Conservation (phyloP, 169 alveolate genomes). For the Cryptosporidium canis region DNA sequence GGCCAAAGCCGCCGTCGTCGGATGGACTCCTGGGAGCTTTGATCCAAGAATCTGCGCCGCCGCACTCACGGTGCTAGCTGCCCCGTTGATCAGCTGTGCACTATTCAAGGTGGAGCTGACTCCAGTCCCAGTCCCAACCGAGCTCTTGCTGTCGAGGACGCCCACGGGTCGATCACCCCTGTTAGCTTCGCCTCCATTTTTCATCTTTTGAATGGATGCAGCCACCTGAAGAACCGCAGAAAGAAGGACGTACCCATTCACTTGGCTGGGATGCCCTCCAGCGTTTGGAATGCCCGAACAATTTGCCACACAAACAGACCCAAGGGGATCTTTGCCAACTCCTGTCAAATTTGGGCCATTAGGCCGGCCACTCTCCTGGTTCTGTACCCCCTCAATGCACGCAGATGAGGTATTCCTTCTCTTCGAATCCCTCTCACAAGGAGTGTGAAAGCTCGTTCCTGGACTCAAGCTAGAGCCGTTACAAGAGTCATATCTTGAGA, state of each 20-base stretch:
- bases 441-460: conserved; percentile 31
- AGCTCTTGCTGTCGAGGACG: too few relatives aligned
- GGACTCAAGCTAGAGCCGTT: conserved; percentile 27
- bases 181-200: neutral
- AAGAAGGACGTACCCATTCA: conserved; percentile 32
- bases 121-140: too few relatives aligned
- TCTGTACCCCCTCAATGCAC: neutral
- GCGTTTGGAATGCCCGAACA: neutral
- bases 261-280: neutral
- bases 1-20: conserved; percentile 70
- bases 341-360: neutral
- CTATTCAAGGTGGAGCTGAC: neutral
- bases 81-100: neutral
- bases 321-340: neutral
- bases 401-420: neutral
- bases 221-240: conserved; percentile 61
- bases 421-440: neutral
- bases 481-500: conserved; percentile 1
- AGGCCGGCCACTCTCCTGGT: neutral
- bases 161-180: too few relatives aligned
- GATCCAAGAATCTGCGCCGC: conserved; percentile 37
- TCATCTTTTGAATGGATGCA: conserved; percentile 50
- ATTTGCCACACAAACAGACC: neutral
- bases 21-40: conserved; percentile 65
- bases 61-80: neutral